Base-by-base conservation (phyloP, 1,284 basidiomycete species). In the Pseudozyma sp. region DNA sequence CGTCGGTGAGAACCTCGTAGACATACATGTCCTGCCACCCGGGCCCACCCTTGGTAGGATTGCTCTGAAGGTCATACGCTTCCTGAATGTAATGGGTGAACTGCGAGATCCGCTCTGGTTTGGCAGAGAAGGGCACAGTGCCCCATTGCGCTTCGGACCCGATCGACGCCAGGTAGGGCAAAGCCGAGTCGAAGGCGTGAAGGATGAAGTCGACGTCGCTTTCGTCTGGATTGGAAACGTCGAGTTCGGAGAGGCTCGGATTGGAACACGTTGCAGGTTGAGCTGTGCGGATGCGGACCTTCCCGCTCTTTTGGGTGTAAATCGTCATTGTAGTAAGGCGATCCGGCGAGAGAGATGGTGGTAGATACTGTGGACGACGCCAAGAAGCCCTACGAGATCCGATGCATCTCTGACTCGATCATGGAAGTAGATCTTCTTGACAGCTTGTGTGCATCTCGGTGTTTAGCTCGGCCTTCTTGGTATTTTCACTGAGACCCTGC, bases 131-230 rank as follows among this genome's bases (percentile, higher is more conserved):
- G 3, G 60, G 75, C 1, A 34, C 31, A 16, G 60, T 68, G 24
- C 75, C 75, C 75, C 75, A 77, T 29, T 77, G 75, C 42, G 63
- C 63, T 34, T 60, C 67, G 2, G 75, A 77, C 4, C 75, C 75
- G 17, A 77, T 73, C 4, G 75, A 69, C 4, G 67, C 63, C 9
- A 77, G 64, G 52, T 73, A 73, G 10, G 75, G 64, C 1, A 77
- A 45, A 1, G 70, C 70, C 9, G 75, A 73, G 54, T 77, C 75
- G 43, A 77, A 77, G 29, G 70, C 55, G 6, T 60, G 43, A 1
- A 75, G 45, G 40, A 70, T 24, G 35, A 75, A 75, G 59, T 64
- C 56, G 45, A 70, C 31, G 43, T 75, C 72, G 67, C 37, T 42
- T 49, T 74, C 71, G 24, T 61, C 47, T 16, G 68, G 57, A 19